A percentile compares a stretch with the other conserved stretches of the same genome.
Conservation (phyloP, 371 early-diverging fungal species). For the Mortierella sp. region DNA sequence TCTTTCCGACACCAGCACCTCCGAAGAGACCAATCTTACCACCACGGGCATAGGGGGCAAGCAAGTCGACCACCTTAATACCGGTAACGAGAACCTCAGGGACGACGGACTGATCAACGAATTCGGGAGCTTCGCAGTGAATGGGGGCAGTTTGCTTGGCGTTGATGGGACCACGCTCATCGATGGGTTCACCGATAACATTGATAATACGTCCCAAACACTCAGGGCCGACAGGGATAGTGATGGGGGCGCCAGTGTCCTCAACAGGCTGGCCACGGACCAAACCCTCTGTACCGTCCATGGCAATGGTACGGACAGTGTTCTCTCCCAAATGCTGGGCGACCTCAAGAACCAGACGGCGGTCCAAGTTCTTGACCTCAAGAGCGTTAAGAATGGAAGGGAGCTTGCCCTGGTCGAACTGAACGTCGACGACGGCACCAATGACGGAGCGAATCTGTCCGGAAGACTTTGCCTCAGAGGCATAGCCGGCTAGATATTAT, state of each 20-base stretch:
- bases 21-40: conserved; percentile 99
- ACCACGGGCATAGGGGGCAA: conserved; percentile 98
- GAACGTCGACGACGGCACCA: conserved; percentile 99
- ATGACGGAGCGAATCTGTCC: conserved; percentile 91
- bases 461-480: conserved; percentile 54
- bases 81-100: conserved; percentile 98
- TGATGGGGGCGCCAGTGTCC: conserved; percentile 96
- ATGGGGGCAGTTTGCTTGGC: conserved; percentile 90
- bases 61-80: conserved; percentile 98
- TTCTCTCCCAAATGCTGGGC: conserved; percentile 98
- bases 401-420: conserved; percentile 92
- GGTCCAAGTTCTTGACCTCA: conserved; percentile 89
- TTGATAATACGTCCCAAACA: conserved; percentile 98
- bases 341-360: conserved; percentile 96
- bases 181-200: conserved; percentile 98
- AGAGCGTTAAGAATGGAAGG: conserved; percentile 98
- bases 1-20: conserved; percentile 99
- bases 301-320: conserved; percentile 99
- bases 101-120: conserved; percentile 96
- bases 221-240: conserved; percentile 95
- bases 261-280: conserved; percentile 96
- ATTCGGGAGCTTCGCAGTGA: conserved; percentile 95
- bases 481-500: conserved; percentile 59
- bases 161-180: conserved; percentile 97
- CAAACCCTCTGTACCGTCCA: conserved; percentile 96